These are phyloP conservation scores for Mycena olivaceomarginata DNA, from an alignment of 768 basidiomycete genomes.

Conservation along the genomic window DNA sequence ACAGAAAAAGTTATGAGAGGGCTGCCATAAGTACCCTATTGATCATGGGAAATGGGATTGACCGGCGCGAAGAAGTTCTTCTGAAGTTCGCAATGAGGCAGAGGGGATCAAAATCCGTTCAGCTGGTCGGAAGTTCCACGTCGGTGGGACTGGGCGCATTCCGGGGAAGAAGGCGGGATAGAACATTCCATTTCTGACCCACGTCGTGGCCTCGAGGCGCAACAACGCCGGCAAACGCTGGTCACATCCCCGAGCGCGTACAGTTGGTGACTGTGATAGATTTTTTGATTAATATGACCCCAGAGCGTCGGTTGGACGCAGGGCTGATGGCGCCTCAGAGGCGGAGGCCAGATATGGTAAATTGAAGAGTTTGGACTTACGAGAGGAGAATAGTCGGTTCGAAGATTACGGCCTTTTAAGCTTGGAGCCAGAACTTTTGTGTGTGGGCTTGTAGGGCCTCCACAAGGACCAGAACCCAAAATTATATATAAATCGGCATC, in stretches of 20 bases:
- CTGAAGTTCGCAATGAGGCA: conserved; percentile 45
- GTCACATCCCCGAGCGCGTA: conserved; percentile 29
- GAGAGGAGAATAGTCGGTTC: conserved; percentile 27
- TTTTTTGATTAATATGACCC: conserved; percentile 30
- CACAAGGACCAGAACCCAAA: conserved; percentile 18
- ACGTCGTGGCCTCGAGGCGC: conserved; percentile 43
- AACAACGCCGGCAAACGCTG: conserved; percentile 39
- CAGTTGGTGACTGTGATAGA: conserved; percentile 20
- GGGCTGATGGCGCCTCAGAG: background rate
- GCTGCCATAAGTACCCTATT: conserved; percentile 38
- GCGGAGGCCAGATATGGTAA: conserved; percentile 32
- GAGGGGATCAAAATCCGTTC: conserved; percentile 34
- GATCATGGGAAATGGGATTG: conserved; percentile 37
- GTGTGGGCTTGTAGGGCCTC: conserved; percentile 14
- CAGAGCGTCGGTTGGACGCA: background rate
- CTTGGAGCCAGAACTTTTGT: background rate
- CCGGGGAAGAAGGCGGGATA: conserved; percentile 25
- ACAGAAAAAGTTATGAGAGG: conserved; percentile 32
- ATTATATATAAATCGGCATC: background rate
- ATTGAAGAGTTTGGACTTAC: conserved; percentile 33
- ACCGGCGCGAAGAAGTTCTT: conserved; percentile 37
- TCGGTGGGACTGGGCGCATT: conserved; percentile 19
- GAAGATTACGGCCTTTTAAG: conserved; percentile 18
- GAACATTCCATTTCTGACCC: conserved; percentile 43
- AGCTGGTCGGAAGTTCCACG: conserved; percentile 7